A percentile compares a stretch with the other conserved stretches of the same genome.
Conservation (phyloP, 352 stramenopile species). For the Phytophthora fragariaefolia region DNA sequence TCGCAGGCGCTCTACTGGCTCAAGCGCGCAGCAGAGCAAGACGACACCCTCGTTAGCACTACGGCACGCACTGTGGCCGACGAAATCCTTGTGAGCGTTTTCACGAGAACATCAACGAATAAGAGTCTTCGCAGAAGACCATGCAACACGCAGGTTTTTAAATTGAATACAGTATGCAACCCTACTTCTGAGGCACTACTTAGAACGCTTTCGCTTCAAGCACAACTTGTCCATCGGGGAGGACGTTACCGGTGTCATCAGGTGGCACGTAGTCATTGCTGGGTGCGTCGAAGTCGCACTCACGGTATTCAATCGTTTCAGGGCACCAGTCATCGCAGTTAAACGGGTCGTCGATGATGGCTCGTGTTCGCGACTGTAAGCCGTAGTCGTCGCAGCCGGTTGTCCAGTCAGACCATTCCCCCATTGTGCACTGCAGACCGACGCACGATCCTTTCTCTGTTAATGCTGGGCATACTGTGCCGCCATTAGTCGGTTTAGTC, state of each 20-base stretch:
- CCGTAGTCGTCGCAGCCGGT: conserved; percentile 51
- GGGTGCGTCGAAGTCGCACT: conserved; percentile 49
- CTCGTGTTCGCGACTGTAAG: conserved; percentile 47
- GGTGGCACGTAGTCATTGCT: conserved; percentile 28
- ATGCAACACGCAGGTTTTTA: too few relatives aligned
- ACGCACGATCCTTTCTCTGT: conserved; percentile 44
- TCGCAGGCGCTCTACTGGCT: conserved; percentile 57
- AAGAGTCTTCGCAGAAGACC: too few relatives aligned
- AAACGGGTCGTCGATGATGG: conserved; percentile 46
- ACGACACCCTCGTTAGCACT: conserved; percentile 41
- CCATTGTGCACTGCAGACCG: conserved; percentile 55
- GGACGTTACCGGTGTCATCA: conserved; percentile 7
- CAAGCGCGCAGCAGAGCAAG: conserved; percentile 35
- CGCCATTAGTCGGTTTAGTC: conserved; percentile 41
- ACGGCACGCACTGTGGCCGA: conserved; percentile 27
- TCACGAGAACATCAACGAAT: too few relatives aligned
- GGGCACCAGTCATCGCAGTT: conserved; percentile 39
- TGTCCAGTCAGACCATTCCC: conserved; percentile 55
- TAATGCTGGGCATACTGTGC: conserved; percentile 44
- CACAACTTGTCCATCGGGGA: conserved; percentile 12
- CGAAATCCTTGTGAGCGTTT: too few relatives aligned
- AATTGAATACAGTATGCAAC: too few relatives aligned
- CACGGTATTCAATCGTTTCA: conserved; percentile 27
- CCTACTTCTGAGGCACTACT: too few relatives aligned
- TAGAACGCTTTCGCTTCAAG: conserved; percentile 29